phyloP scores from a whole-genome alignment of 1,139 yeast genomes.

The Candida sp. region DNA sequence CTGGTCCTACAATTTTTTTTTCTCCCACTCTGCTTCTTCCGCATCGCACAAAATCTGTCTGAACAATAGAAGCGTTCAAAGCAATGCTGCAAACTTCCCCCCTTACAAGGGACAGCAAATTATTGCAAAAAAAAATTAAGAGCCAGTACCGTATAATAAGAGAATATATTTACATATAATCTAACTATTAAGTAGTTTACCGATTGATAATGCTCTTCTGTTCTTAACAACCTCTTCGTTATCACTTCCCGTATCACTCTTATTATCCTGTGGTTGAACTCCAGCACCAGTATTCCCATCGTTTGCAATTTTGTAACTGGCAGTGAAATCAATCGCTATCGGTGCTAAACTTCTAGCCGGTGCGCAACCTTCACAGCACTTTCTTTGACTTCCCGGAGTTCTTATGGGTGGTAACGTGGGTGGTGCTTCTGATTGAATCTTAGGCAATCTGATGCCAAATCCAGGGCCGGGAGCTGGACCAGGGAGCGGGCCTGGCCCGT shows the following conservation, averaged over 20 bases:
- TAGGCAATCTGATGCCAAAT: conserved; percentile 7
- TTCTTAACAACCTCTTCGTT: conserved; percentile 5
- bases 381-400: conserved; percentile 7
- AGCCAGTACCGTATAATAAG: neutral
- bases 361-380: conserved; percentile 12
- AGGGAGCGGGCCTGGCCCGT: conserved; percentile 51
- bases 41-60: neutral
- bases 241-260: conserved; percentile 3
- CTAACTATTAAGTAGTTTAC: conserved; percentile 36
- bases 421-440: conserved; percentile 5
- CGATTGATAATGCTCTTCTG: conserved; percentile 31
- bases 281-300: neutral
- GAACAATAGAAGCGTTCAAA: neutral
- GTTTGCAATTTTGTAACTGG: conserved; percentile 11
- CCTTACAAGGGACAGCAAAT: neutral
- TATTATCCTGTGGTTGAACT: conserved; percentile 3
- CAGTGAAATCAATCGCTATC: conserved; percentile 37
- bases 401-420: conserved; percentile 17
- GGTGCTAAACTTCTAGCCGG: conserved; percentile 16
- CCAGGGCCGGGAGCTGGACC: conserved; percentile 52
- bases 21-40: neutral
- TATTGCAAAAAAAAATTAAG: neutral
- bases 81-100: neutral
- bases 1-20: neutral
- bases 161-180: neutral